These are phyloP conservation scores for Tetragonia tetragonoides DNA, from an alignment of 148 eudicot species.

Conservation along the genomic window DNA sequence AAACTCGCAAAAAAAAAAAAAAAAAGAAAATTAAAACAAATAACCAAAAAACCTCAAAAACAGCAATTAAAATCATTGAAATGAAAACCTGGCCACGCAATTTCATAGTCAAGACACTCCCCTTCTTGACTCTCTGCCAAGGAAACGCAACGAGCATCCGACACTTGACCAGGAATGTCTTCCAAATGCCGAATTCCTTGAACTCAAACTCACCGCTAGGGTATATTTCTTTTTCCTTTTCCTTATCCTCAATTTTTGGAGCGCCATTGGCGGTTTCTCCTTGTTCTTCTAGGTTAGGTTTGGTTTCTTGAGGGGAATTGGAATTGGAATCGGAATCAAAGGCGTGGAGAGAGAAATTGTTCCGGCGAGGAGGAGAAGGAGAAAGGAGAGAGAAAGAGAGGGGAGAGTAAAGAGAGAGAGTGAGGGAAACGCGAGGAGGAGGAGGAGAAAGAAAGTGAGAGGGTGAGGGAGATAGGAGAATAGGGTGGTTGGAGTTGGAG, in stretches of 20 bases:
- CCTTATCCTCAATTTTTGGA: constrained; percentile 15
- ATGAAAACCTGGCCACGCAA: constrained; percentile 80
- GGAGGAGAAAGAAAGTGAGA: constrained; percentile 10
- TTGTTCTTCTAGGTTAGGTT: background rate
- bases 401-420: background rate
- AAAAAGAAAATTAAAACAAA: background rate
- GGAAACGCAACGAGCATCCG: constrained; percentile 76
- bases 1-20: constrained; percentile 18
- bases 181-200: constrained; percentile 51
- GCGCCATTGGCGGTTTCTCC: constrained; percentile 20
- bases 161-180: constrained; percentile 57
- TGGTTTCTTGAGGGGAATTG: background rate
- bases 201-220: constrained; percentile 82
- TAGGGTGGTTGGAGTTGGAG: background rate
- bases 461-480: constrained; percentile 17
- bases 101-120: constrained; percentile 74
- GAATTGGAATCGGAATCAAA: constrained; percentile 22
- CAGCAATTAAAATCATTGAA: background rate
- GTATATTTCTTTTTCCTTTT: constrained; percentile 20
- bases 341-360: constrained; percentile 16
- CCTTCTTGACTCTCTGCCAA: constrained; percentile 74
- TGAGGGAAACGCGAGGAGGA: too few species aligned
- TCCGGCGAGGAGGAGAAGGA: constrained; percentile 18
- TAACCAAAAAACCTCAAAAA: background rate
- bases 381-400: background rate